Conservation (phyloP, 2,329 filamentous ascomycete genomes). For the Sclerotinia trifoliorum region DNA sequence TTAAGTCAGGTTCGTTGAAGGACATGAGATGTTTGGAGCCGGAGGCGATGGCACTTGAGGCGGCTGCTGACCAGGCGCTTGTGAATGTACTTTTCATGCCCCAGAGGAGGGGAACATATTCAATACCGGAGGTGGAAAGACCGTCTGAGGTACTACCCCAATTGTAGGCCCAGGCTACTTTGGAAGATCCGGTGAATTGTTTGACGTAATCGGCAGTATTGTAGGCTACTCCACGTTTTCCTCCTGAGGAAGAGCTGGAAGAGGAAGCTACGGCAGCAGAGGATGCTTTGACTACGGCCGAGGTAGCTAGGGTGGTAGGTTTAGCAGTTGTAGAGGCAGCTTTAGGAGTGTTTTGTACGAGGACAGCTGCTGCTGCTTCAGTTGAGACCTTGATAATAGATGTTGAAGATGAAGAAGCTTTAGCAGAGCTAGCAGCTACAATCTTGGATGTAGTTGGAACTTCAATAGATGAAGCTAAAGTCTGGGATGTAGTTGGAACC, state of each 20-base stretch:
- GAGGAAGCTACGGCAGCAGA: conserved; percentile 8
- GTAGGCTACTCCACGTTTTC: conserved; percentile 66
- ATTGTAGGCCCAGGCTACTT: conserved; percentile 66
- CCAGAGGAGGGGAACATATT: conserved; percentile 70
- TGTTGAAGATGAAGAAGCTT: conserved; percentile 16
- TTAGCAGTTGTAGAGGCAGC: conserved; percentile 10
- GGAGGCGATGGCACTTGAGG: conserved; percentile 50
- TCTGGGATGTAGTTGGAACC: too few species aligned
- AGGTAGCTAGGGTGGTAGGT: conserved; percentile 20
- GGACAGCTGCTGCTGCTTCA: conserved; percentile 12
- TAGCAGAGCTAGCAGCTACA: background rate
- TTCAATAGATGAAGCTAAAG: background rate
- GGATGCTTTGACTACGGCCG: conserved; percentile 7
- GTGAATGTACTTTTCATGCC: conserved; percentile 46
- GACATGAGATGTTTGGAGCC: conserved; percentile 59
- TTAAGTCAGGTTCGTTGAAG: conserved; percentile 72
- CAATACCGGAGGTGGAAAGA: conserved; percentile 45
- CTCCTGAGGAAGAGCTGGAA: conserved; percentile 15
- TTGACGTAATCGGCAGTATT: conserved; percentile 56
- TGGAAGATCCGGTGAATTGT: conserved; percentile 46
- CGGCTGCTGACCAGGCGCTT: conserved; percentile 51
- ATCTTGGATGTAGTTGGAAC: conserved; percentile 5
- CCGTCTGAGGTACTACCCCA: conserved; percentile 53
- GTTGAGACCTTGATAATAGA: conserved; percentile 8
- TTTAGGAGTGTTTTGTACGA: conserved; percentile 18